Evolutionary conservation across 176 grass and related monocot genomes (phyloP).

Genomic region (Calamus simplicifolius): DNA sequence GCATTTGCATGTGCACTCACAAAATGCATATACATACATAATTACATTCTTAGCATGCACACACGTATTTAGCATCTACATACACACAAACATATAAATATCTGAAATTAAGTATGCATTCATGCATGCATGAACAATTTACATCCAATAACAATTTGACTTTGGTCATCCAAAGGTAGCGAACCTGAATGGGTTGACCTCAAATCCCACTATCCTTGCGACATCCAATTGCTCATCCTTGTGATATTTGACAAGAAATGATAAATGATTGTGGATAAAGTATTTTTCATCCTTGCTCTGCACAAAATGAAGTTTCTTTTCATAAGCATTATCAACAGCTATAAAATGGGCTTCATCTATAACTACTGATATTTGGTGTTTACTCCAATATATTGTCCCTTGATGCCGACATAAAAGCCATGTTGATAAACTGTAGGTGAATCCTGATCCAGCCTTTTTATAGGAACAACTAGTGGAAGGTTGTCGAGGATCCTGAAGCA

Average conservation of each 20-base stretch:
- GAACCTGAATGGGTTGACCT: slow-evolving; percentile 79
- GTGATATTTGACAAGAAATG: slow-evolving; percentile 80
- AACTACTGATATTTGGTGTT: not conserved
- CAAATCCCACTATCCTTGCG: slow-evolving; percentile 77
- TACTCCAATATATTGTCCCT: slow-evolving; percentile 78
- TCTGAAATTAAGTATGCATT: too few relatives aligned
- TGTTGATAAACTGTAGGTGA: slow-evolving; percentile 68
- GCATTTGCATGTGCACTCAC: too few relatives aligned
- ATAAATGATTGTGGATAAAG: slow-evolving; percentile 84
- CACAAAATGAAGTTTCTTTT: not conserved
- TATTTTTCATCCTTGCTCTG: slow-evolving; percentile 87
- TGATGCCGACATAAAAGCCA: slow-evolving; percentile 77
- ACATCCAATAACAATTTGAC: too few relatives aligned
- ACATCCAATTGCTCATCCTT: slow-evolving; percentile 60
- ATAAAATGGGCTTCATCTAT: not conserved
- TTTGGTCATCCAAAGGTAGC: not conserved
- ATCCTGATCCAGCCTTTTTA: slow-evolving; percentile 70
- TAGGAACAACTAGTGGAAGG: slow-evolving; percentile 76
- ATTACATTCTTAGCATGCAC: too few relatives aligned
- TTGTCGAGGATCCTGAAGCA: slow-evolving; percentile 85
- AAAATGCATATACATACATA: too few relatives aligned
- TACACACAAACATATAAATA: too few relatives aligned
- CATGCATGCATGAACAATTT: too few relatives aligned
- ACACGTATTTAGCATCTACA: too few relatives aligned
- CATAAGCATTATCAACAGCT: slow-evolving; percentile 8